phyloP scores from a whole-genome alignment of 192 early-diverging fungal species.

The Funneliformis mosseae region DNA sequence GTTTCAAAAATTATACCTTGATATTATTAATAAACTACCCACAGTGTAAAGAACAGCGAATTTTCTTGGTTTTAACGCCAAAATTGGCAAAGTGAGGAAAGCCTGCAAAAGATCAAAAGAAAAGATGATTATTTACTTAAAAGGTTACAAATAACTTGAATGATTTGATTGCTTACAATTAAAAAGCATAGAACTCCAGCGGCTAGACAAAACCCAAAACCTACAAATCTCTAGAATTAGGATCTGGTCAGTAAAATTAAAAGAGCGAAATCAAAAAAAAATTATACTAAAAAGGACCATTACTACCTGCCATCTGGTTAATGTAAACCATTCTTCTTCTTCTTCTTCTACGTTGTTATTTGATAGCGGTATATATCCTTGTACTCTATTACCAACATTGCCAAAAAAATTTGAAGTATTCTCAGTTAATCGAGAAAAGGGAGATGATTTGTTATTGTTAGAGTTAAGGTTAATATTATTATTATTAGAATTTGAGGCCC shows the following conservation, averaged over 20 bases:
- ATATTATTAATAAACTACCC: conserved; percentile 55
- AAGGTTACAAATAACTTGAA: neutral
- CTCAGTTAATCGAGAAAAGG: conserved; percentile 27
- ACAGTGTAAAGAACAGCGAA: conserved; percentile 80
- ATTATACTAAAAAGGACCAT: neutral
- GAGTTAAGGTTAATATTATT: neutral
- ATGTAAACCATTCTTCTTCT: conserved; percentile 44
- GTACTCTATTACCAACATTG: conserved; percentile 41
- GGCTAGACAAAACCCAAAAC: conserved; percentile 54
- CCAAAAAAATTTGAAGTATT: conserved; percentile 39
- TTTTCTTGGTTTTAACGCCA: conserved; percentile 69
- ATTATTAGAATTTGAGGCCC: conserved; percentile 21
- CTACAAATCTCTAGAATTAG: conserved; percentile 47
- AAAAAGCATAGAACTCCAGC: conserved; percentile 56
- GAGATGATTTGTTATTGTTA: conserved; percentile 30
- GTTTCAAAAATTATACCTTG: conserved; percentile 36
- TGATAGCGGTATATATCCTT: conserved; percentile 46
- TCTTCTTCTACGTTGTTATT: conserved; percentile 39
- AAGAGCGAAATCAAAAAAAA: neutral
- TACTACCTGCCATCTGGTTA: conserved; percentile 45
- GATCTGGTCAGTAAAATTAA: conserved; percentile 13
- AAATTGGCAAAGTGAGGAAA: conserved; percentile 63
- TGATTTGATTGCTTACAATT: conserved; percentile 36
- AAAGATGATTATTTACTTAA: conserved; percentile 15
- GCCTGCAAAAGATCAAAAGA: conserved; percentile 22